These are phyloP conservation scores for Solanum medicagineum DNA, from an alignment of 257 asterid species.

Conservation along the genomic window DNA sequence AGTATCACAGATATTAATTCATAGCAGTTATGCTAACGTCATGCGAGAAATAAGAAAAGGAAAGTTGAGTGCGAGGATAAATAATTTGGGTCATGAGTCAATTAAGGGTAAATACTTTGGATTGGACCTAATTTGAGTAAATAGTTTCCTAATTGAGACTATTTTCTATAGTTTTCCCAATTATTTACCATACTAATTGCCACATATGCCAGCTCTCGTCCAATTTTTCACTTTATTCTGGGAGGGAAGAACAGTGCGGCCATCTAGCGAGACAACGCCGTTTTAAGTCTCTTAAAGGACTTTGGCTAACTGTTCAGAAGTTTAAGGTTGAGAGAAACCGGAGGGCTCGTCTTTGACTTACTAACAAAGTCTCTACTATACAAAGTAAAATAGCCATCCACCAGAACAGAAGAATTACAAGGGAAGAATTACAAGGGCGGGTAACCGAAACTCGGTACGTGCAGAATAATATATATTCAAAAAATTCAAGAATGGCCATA, in stretches of 20 bases:
- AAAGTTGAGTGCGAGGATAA: too few species aligned
- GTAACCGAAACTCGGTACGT: background rate
- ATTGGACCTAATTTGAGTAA: too few species aligned
- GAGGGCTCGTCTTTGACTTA: background rate
- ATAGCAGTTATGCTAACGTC: too few species aligned
- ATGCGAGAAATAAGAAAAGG: too few species aligned
- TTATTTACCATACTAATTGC: background rate
- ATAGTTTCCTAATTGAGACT: too few species aligned
- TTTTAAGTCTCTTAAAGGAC: background rate
- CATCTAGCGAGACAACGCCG: background rate
- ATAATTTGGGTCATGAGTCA: too few species aligned
- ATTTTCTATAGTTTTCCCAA: too few species aligned
- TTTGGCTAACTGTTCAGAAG: background rate
- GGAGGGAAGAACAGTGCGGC: background rate
- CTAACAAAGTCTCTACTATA: background rate
- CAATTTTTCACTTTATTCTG: background rate
- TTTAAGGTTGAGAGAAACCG: background rate
- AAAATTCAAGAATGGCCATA: background rate
- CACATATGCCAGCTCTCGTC: background rate
- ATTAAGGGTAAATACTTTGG: too few species aligned
- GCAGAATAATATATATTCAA: background rate
- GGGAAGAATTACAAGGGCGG: background rate
- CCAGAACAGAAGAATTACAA: background rate
- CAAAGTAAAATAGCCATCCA: background rate
- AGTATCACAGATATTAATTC: too few species aligned